Percentiles rank a stretch among this genome's conserved stretches.
phyloP scores from a whole-genome alignment of 2,329 filamentous ascomycete genomes.

The Diaporthe capsici region DNA sequence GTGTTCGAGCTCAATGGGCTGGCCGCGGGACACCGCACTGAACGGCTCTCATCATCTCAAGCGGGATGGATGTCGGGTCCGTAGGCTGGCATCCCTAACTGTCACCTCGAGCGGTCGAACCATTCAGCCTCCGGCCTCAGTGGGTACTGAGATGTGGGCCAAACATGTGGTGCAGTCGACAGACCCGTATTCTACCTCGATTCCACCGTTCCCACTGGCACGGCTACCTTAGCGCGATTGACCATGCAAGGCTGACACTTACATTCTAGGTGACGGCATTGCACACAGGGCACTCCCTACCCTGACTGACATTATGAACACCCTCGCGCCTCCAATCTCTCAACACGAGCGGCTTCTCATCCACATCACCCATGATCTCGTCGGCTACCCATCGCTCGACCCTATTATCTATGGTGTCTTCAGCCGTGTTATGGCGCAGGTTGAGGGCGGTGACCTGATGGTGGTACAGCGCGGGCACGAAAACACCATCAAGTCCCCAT shows the following conservation, averaged over 20 bases:
- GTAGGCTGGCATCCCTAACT: neutral
- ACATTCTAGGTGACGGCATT: constrained; percentile 81
- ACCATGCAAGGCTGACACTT: constrained; percentile 23
- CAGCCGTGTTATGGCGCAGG: constrained; percentile 97
- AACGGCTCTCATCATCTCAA: neutral
- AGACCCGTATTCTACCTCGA: constrained; percentile 4
- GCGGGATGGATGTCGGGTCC: neutral
- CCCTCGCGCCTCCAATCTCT: constrained; percentile 94
- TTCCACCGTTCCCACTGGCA: neutral
- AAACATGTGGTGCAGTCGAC: neutral
- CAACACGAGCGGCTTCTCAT: constrained; percentile 97
- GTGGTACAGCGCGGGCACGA: constrained; percentile 96
- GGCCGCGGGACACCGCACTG: neutral
- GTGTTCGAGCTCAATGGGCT: neutral
- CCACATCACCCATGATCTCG: constrained; percentile 95
- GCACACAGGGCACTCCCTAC: constrained; percentile 90
- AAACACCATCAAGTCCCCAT: constrained; percentile 73
- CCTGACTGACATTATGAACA: constrained; percentile 94
- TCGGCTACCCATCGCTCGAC: constrained; percentile 94
- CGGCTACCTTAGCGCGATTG: neutral
- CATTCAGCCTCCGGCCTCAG: neutral
- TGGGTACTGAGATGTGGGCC: constrained; percentile 22
- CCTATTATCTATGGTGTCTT: constrained; percentile 94
- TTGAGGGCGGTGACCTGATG: constrained; percentile 94
- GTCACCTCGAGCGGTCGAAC: neutral